Evolutionary conservation across 2,329 filamentous ascomycete genomes (phyloP), one percentile per base, ranked within the genome.

Genomic region (Venturia asperata): DNA sequence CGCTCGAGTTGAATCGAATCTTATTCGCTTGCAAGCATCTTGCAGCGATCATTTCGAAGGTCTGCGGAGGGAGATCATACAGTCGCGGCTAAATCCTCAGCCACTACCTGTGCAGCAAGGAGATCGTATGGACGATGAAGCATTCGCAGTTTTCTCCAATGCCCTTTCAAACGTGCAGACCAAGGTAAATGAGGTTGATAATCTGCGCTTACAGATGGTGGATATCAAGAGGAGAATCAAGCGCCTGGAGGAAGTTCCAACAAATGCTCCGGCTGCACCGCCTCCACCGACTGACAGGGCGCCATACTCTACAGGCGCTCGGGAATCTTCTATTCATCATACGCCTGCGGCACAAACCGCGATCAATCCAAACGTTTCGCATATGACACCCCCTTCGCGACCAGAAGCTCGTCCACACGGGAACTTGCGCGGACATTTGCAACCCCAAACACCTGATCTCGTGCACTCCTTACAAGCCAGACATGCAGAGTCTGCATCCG

Each of bases 201-300:
- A 72, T 5, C 67, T 82, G 58, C 79, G 76, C 67, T 73, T 81
- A 68, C 77, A 78, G 62, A 70, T 82, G 13, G 78, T 81, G 62
- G 76, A 82, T 15, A 72, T 82, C 71, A 80, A 79, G 70, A 77
- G 78, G 64, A 78, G 77, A 58, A 71, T 82, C 27, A 72, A 74
- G 63, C 72, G 72, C 13, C 68, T 78, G 19, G 76, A 77, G 67
- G 74, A 78, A 30, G 65, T 41, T 52, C 37, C 11, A 37, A 34
- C 64, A 27, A 63, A 45, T 56, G 19, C 27, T 34, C 24, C 64
- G 24, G 24, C 64, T 43, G 24, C 55, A 52, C 15, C 30, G 10
- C 24, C 15, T 1, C 15, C 21, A 34, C 1, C 11, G n/a, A 39
- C 27, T 45, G 42, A 39, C 24, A 30, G 34, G 30, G 42, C 21